Percentiles rank a stretch among this genome's conserved stretches.
Evolutionary conservation across 257 asterid genomes (phyloP).

Genomic region (Solanum chilense): DNA sequence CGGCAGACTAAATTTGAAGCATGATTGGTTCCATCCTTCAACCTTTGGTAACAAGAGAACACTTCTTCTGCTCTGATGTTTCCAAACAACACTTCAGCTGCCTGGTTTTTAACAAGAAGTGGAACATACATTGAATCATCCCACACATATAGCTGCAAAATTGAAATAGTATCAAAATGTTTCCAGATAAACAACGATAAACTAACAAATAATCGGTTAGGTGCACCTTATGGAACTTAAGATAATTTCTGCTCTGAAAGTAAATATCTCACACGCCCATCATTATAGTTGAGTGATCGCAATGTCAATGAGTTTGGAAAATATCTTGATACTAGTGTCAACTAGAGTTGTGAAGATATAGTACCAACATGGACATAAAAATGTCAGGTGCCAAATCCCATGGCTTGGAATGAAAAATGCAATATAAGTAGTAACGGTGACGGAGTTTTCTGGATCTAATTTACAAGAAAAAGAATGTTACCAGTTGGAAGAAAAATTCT

Average conservation of each 20-base stretch:
- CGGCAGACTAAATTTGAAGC: background rate
- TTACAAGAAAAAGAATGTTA: background rate
- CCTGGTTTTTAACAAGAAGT: constrained; percentile 41
- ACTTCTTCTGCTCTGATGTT: constrained; percentile 50
- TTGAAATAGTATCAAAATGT: background rate
- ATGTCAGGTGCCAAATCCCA: background rate
- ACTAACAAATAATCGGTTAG: background rate
- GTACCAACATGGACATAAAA: background rate
- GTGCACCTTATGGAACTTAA: background rate
- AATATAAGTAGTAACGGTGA: background rate
- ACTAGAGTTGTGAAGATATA: background rate
- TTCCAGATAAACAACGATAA: background rate
- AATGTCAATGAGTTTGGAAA: background rate
- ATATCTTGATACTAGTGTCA: background rate
- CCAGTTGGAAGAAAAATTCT: background rate
- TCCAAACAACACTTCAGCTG: constrained; percentile 54
- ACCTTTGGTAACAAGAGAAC: constrained; percentile 26
- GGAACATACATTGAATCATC: constrained; percentile 51
- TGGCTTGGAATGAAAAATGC: background rate
- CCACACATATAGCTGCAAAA: constrained; percentile 54
- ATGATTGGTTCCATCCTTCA: background rate
- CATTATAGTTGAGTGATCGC: background rate
- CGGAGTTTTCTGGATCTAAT: background rate
- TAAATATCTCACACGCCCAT: background rate
- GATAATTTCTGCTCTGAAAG: background rate